Evolutionary conservation across 1,284 basidiomycete species (phyloP).

Genomic region (Ceratobasidium sp.): DNA sequence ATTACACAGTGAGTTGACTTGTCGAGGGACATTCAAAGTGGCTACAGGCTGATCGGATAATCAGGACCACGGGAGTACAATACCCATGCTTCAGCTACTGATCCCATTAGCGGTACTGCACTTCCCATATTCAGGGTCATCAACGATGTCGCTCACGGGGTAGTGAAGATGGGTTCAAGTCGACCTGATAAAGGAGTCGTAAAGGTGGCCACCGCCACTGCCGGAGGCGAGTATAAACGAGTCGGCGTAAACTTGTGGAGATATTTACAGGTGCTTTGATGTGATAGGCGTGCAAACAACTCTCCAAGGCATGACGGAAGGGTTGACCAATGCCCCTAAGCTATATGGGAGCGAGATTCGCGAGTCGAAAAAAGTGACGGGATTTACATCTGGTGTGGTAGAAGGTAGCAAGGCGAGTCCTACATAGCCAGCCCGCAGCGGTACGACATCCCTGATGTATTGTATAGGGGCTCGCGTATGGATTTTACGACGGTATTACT

Average conservation of each 20-base stretch:
- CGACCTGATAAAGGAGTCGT: conserved; percentile 55
- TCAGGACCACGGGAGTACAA: conserved; percentile 62
- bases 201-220: conserved; percentile 56
- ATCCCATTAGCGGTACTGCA: conserved; percentile 54
- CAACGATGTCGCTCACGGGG: conserved; percentile 1
- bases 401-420: conserved; percentile 6
- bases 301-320: conserved; percentile 1
- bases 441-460: not conserved
- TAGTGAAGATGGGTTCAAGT: conserved; percentile 9
- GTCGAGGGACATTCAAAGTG: not conserved
- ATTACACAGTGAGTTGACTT: conserved; percentile 55
- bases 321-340: not conserved
- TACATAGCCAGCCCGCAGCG: no score
- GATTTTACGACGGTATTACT: not conserved
- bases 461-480: conserved; percentile 1
- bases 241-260: not conserved
- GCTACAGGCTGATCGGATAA: conserved; percentile 1
- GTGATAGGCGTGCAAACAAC: conserved; percentile 5
- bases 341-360: not conserved
- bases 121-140: conserved; percentile 4
- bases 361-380: not conserved
- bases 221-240: conserved; percentile 40
- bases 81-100: conserved; percentile 51
- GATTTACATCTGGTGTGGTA: not conserved
- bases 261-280: not conserved